These are phyloP conservation scores for Sporothrix globosa DNA, from an alignment of 2,329 filamentous ascomycete species.

Conservation along the genomic window DNA sequence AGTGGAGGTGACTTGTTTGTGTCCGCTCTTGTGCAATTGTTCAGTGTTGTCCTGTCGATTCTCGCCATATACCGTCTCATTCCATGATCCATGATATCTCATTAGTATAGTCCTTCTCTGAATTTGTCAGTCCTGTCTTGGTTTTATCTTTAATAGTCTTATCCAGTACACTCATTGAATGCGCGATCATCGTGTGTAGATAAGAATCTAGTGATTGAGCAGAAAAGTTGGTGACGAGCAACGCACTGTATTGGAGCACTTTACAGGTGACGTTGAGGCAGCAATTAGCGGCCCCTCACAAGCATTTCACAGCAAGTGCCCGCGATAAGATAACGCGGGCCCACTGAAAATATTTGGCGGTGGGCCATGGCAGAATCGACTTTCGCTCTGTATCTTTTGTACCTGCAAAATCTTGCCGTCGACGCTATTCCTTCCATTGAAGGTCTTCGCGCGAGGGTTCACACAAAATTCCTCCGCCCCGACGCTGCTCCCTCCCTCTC, in stretches of 20 bases:
- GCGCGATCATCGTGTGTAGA: not conserved
- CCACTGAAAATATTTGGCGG: slow-evolving; percentile 32
- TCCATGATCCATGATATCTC: too few species aligned
- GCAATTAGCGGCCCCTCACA: not conserved
- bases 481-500: not conserved
- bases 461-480: not conserved
- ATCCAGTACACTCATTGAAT: too few species aligned
- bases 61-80: too few species aligned
- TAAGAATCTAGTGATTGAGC: not conserved
- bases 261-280: not conserved
- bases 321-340: slow-evolving; percentile 28
- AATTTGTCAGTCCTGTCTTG: not conserved
- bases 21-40: too few species aligned
- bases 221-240: not conserved
- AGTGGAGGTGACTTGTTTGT: not conserved
- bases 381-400: slow-evolving; percentile 6
- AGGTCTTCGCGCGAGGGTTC: not conserved
- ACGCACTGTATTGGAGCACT: not conserved
- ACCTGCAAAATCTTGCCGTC: not conserved
- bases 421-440: not conserved
- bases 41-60: too few species aligned
- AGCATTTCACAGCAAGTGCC: not conserved
- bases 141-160: not conserved
- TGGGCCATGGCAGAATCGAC: slow-evolving; percentile 29
- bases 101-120: not conserved